Conservation (phyloP, 352 stramenopile genomes). For the Pythium apleroticum region DNA sequence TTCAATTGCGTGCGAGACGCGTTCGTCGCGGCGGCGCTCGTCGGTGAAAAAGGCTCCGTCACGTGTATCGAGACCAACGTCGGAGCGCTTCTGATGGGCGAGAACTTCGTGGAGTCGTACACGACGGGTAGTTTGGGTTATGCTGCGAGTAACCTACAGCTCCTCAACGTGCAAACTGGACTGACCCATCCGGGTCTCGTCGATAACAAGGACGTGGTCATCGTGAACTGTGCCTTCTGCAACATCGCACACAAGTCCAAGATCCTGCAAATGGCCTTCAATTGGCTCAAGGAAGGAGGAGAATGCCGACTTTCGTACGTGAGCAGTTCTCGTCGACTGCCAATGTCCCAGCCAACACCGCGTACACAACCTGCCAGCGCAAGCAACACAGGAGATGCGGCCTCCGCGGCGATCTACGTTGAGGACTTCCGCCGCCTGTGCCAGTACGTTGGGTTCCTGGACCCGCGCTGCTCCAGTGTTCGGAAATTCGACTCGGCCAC, state of each 20-base stretch:
- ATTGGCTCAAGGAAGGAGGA: slow-evolving; percentile 45
- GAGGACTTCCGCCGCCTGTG: slow-evolving; percentile 49
- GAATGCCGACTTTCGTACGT: slow-evolving; percentile 39
- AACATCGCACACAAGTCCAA: slow-evolving; percentile 27
- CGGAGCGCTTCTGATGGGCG: slow-evolving; percentile 11
- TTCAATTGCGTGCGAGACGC: slow-evolving; percentile 45
- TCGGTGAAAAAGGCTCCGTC: slow-evolving; percentile 42
- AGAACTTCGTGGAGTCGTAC: slow-evolving; percentile 6
- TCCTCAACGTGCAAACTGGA: slow-evolving; percentile 11
- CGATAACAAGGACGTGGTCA: slow-evolving; percentile 27
- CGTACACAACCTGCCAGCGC: neutral
- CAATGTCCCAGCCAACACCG: neutral
- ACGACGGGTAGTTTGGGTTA: slow-evolving; percentile 29
- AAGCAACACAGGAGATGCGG: neutral
- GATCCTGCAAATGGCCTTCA: slow-evolving; percentile 35
- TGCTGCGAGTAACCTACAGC: slow-evolving; percentile 32
- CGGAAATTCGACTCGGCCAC: slow-evolving; percentile 1
- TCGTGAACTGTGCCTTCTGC: slow-evolving; percentile 57
- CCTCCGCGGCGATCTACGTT: slow-evolving; percentile 30
- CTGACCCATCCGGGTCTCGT: slow-evolving; percentile 2
- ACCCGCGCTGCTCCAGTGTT: slow-evolving; percentile 20
- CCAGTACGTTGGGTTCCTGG: slow-evolving; percentile 35
- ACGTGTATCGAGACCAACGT: slow-evolving; percentile 41
- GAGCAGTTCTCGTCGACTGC: slow-evolving; percentile 15
- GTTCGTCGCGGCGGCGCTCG: slow-evolving; percentile 39